Evolutionary conservation across 2,329 filamentous ascomycete genomes (phyloP).

Genomic region (Myriosclerotinia scirpicola): DNA sequence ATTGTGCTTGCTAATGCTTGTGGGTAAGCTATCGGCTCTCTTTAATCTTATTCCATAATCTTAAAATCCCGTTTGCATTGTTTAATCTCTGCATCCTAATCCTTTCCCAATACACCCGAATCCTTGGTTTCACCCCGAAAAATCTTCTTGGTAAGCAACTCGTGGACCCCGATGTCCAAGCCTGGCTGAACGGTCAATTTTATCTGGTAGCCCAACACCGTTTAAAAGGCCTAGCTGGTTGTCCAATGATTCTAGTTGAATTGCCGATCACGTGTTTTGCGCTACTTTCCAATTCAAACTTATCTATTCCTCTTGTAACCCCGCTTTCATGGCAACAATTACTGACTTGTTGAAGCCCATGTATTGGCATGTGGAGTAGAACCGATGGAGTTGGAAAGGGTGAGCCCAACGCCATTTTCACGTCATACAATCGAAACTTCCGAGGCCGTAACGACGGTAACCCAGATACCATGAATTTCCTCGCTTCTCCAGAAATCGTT

Average conservation of each 20-base stretch:
- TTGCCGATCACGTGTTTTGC: background rate
- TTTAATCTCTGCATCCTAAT: background rate
- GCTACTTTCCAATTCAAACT: background rate
- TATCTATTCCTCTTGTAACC: background rate
- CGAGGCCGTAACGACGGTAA: slow-evolving; percentile 96
- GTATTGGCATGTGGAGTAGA: slow-evolving; percentile 93
- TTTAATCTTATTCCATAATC: background rate
- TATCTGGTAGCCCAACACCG: background rate
- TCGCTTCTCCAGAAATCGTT: slow-evolving; percentile 93
- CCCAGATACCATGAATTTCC: slow-evolving; percentile 96
- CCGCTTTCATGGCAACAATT: background rate
- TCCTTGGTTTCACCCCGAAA: background rate
- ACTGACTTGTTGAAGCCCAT: slow-evolving; percentile 42
- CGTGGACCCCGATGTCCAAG: background rate
- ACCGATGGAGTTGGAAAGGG: slow-evolving; percentile 84
- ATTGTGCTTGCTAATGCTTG: slow-evolving; percentile 93
- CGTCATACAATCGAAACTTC: slow-evolving; percentile 99
- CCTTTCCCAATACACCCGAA: background rate
- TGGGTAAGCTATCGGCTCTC: slow-evolving; percentile 45
- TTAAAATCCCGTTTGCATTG: too few relatives aligned
- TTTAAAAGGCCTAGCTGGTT: background rate
- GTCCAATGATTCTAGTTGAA: background rate
- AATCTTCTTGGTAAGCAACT: background rate
- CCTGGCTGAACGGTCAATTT: background rate
- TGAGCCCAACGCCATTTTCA: slow-evolving; percentile 89